Evolutionary conservation across 192 early-diverging fungal genomes (phyloP), one percentile per base, ranked within the genome.

Genomic region (Dimargaris cristalligena): DNA sequence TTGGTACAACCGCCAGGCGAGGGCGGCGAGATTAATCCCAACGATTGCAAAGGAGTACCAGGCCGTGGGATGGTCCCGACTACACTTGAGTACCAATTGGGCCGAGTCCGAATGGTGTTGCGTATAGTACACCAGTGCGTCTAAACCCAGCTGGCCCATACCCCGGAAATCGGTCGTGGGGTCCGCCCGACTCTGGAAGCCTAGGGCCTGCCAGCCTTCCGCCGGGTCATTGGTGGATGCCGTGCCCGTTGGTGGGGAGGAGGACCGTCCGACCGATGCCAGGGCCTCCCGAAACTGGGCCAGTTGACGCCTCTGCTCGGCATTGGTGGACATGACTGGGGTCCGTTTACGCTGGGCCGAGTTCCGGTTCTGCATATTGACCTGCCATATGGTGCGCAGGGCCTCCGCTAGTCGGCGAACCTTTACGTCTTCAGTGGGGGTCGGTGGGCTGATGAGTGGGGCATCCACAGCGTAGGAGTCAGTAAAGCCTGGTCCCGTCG

Each of bases 1-100:
- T 29, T 33, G 26, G 14, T 18, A 20, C 2, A 56, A 33, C 30
- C 54, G 54, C 54, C 54, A 56, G 31, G 31, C 54, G 31, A 56
- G 18, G 31, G 30, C 34, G 16, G 54, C 23, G 13, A 56, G 32
- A 33, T 56, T 56, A 23, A 56, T 56, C 31, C 31, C 30, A 3
- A 56, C 54, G 34, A 56, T 56, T 28, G 29, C 54, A 23, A 56
- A 56, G 16, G 54, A 33, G 29, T 56, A 56, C 54, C 54, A 56
- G 9, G 54, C 54, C 54, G 26, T 29, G 54, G 54, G 26, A 23
- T 56, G 54, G 2, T n/a, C 31, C 4, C 32, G 54, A 18, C 54
- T 56, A 13, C 29, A 33, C 31, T 18, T 34, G n/a, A 56, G 34
- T 33, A 56, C 54, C 16, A 56, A 56, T 18, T 18, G 54, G 30